Evolutionary conservation across 1,284 basidiomycete species (phyloP).

Genomic region (Ustilago hordei): DNA sequence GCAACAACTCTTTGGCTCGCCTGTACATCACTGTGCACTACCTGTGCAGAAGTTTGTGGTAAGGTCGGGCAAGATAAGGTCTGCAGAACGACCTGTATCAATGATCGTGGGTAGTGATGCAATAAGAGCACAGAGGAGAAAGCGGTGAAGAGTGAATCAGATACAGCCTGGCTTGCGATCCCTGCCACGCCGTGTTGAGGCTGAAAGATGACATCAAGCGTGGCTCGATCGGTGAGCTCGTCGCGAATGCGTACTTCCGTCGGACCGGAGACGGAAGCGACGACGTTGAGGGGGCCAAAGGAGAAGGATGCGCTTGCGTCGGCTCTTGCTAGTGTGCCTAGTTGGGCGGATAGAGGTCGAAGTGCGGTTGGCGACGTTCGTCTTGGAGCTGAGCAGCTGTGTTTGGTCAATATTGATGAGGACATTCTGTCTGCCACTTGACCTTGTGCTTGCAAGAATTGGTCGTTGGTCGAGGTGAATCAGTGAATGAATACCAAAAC

Average conservation of each 20-base stretch:
- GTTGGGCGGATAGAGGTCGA: conserved; percentile 33
- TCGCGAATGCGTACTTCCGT: conserved; percentile 73
- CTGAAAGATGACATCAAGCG: conserved; percentile 72
- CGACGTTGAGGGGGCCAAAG: conserved; percentile 46
- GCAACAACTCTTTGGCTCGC: conserved; percentile 28
- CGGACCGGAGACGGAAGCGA: conserved; percentile 72
- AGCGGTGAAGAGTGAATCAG: conserved; percentile 25
- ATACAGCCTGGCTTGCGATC: conserved; percentile 40
- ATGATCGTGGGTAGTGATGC: conserved; percentile 72
- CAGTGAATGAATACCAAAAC: neutral
- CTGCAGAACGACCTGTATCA: conserved; percentile 78
- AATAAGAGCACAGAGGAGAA: conserved; percentile 70
- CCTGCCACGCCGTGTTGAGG: conserved; percentile 72
- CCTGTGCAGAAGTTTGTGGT: conserved; percentile 26
- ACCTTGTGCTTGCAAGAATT: neutral
- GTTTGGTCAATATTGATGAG: neutral
- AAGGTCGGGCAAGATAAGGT: conserved; percentile 71
- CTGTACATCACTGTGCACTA: conserved; percentile 10
- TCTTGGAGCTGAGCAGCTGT: neutral
- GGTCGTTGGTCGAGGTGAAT: neutral
- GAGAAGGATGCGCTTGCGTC: conserved; percentile 60
- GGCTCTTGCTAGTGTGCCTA: conserved; percentile 41
- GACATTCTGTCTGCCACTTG: neutral
- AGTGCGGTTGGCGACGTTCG: conserved; percentile 37
- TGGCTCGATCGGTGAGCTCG: conserved; percentile 72